Evolutionary conservation across 441 rosid genomes (phyloP).

Genomic region (Bocquillonia castaneifolia): DNA sequence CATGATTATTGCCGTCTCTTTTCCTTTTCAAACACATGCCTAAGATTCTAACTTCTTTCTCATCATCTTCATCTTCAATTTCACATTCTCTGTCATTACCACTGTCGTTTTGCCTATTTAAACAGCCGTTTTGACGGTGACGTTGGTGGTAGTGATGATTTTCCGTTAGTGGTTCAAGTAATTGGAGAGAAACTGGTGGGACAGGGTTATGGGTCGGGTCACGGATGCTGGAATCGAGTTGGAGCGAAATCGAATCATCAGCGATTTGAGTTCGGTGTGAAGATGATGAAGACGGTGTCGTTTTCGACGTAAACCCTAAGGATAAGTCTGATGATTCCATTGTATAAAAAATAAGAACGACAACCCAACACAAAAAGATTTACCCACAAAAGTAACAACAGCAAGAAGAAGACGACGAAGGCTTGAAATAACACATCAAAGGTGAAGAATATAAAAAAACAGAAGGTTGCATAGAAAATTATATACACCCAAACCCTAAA

Average conservation of each 20-base stretch:
- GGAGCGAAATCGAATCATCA: constrained; percentile 37
- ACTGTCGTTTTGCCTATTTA: constrained; percentile 14
- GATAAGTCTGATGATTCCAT: constrained; percentile 46
- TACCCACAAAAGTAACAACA: too few species aligned
- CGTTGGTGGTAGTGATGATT: constrained; percentile 8
- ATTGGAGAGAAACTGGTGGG: constrained; percentile 40
- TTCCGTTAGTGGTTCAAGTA: constrained; percentile 37
- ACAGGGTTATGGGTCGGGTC: constrained; percentile 21
- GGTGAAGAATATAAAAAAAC: too few species aligned
- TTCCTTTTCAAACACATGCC: constrained; percentile 69
- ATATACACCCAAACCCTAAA: not conserved
- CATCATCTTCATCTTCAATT: constrained; percentile 30
- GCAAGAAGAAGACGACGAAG: too few species aligned
- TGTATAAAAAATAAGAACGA: too few species aligned
- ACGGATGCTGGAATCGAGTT: constrained; percentile 35
- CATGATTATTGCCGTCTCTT: too few species aligned
- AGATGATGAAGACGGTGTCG: constrained; percentile 19
- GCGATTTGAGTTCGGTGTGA: constrained; percentile 43
- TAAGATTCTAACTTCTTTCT: constrained; percentile 58
- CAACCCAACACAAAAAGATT: too few species aligned
- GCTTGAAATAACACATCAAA: too few species aligned
- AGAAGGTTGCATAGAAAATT: not conserved
- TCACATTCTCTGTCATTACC: constrained; percentile 14
- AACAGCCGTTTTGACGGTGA: not conserved
- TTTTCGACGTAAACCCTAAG: constrained; percentile 33